Base-by-base conservation (phyloP, 2,329 filamentous ascomycete genomes). In the Cladosporium sphaerospermum region DNA sequence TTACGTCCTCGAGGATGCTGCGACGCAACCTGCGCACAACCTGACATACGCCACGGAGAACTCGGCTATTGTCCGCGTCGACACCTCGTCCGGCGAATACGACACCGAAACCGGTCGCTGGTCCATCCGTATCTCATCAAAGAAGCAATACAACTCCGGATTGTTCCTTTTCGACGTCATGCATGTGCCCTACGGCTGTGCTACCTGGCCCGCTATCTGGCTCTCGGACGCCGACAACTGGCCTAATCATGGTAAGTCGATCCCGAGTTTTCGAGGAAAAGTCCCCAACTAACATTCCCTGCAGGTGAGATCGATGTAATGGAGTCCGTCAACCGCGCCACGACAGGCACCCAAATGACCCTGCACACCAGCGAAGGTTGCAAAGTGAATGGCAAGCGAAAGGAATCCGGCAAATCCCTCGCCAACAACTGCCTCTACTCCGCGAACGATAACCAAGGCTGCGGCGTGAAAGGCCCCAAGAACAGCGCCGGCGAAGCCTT, bases 221-320 rank as follows among this genome's bases (percentile, higher is more conserved):
- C 60, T 67, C 2, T 46, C 63, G 14, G 69, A 67, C 32, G 83
- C 84, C 9, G 54, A 44, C 19, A 76, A 67, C 51, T 68, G 65
- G 66, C 66, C 66, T 7, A 31, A 46, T 11, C 61, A 68, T 11
- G 47, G 47, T 50, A 8, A 42, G 39, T 39, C 8, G 8, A n/a
- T 54, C 64, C 56, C 52, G 36, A 45, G 14, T 51, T 28, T 11
- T 10, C 3, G 2, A 16, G 16, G 16, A 0, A 8, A n/a, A 3
- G 28, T 49, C 6, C 8, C 16, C 39, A 7, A 9, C 19, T 51
- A 52, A 44, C 51, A 52, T n/a, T 3, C 18, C 31, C 2, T 7
- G n/a, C 5, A 58, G 57, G 58, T 36, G 61, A 63, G 37, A 63
- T 63, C 33, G 66, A 69, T 42, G 65, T 69, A 43, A 62, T 68